These are phyloP conservation scores for Diaporthe sp. DNA, from an alignment of 2,329 filamentous ascomycete genomes.

Conservation along the genomic window DNA sequence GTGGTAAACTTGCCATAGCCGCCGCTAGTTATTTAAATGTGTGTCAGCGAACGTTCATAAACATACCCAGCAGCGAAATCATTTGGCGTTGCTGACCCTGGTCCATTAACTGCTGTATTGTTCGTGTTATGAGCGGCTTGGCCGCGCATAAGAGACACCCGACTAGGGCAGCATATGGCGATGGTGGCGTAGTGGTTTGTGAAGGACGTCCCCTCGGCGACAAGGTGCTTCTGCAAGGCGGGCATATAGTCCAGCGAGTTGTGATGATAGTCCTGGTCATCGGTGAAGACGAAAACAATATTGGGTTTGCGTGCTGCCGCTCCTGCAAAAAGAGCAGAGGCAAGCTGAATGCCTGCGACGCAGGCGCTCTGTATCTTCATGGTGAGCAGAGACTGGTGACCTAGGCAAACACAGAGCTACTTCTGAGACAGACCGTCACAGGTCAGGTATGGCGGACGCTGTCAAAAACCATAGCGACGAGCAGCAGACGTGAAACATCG, in stretches of 20 bases:
- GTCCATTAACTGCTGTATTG: slow-evolving; percentile 62
- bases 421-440: too few relatives aligned
- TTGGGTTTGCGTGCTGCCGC: slow-evolving; percentile 52
- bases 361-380: background rate
- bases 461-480: too few relatives aligned
- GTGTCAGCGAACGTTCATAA: background rate
- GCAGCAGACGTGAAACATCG: too few relatives aligned
- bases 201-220: slow-evolving; percentile 65
- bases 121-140: slow-evolving; percentile 74
- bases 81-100: slow-evolving; percentile 62
- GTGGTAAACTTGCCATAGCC: slow-evolving; percentile 74
- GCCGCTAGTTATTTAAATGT: slow-evolving; percentile 43
- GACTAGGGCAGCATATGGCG: slow-evolving; percentile 69
- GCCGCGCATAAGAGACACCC: slow-evolving; percentile 70
- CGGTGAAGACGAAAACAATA: slow-evolving; percentile 71
- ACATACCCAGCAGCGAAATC: too few relatives aligned
- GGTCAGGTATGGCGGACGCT: background rate
- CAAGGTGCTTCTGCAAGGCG: slow-evolving; percentile 62
- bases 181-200: slow-evolving; percentile 70
- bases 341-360: background rate
- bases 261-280: slow-evolving; percentile 73
- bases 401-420: background rate
- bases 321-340: background rate
- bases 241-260: slow-evolving; percentile 69
- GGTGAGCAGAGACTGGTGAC: background rate